Evolutionary conservation across 2,329 filamentous ascomycete species (phyloP).

Genomic region (Keithomyces neogunnii): DNA sequence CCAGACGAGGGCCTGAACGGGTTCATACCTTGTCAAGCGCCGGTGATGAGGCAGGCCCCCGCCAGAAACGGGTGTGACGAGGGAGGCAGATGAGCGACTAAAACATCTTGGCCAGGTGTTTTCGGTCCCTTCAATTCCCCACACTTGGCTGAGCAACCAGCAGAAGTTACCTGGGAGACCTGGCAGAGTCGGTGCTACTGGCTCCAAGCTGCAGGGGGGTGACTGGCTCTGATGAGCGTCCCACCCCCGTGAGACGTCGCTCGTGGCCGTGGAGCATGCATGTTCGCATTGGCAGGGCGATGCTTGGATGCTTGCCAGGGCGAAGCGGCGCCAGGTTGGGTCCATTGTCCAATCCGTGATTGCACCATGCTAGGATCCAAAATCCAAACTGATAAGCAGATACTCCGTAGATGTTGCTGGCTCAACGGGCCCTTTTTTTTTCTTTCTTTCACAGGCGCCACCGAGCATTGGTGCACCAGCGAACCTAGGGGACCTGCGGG

Average conservation of each 20-base stretch:
- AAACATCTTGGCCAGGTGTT: conserved; percentile 1
- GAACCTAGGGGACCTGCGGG: too few relatives aligned
- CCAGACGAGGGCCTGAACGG: too few relatives aligned
- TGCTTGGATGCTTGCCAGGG: not conserved
- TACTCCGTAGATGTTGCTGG: too few relatives aligned
- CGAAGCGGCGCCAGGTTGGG: not conserved
- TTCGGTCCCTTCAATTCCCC: conserved; percentile 7
- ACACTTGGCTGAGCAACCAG: conserved; percentile 7
- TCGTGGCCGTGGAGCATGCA: not conserved
- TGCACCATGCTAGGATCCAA: not conserved
- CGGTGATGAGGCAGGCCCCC: not conserved
- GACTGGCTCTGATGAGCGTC: not conserved
- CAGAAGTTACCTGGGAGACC: not conserved
- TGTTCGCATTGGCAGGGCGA: not conserved
- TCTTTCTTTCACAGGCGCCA: too few relatives aligned
- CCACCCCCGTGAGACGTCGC: not conserved
- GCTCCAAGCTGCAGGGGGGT: not conserved
- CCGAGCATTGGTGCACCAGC: too few relatives aligned
- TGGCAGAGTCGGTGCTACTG: not conserved
- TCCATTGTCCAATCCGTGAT: not conserved
- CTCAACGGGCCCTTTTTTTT: too few relatives aligned
- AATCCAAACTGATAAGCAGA: conserved; percentile 1
- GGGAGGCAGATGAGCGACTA: conserved; percentile 1
- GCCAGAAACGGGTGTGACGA: conserved; percentile 1
- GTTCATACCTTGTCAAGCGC: not conserved